Evolutionary conservation across 208 protist species (phyloP), one percentile per base, ranked within the genome.

Genomic region (Acanthamoeba healyi): DNA sequence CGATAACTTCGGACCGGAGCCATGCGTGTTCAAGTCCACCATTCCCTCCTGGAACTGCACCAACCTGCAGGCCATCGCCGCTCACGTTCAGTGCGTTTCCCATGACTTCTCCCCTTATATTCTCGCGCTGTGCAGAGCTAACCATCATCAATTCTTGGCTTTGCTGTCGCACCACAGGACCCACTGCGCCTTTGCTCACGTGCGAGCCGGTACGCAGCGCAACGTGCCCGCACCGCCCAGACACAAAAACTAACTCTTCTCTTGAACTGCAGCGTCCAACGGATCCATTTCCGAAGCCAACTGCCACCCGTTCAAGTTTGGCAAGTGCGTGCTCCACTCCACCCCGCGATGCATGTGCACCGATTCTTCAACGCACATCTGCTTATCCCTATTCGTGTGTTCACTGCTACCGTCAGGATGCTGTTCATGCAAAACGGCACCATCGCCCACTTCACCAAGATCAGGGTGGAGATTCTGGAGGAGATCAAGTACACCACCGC

Each of bases 391-490:
- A 10, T 56, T 34, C 63, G 32, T 40, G 15, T 72, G 7, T 72
- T 2, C 29, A 29, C 36, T 79, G 44, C 4, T 40, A 3, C 24
- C 46, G 12, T 6, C 26, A 89, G 81, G 56, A 65, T 91, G 58
- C 36, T 91, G 42, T 91, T 91, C 58, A 91, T 91, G 84, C 84
- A 91, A 29, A 91, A 91, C 58, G 84, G 84, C 19, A 72, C 84
- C 34, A 72, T 91, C 7, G 84, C 84, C 40, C 84, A 91, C 42
- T 91, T 91, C 36, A 72, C 51, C 24, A 72, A 91, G 56, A 65
- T 91, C 34, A 26, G 84, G 24, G 51, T 74, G 5, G 22, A 32
- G 2, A 91, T 91, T 5, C 40, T 91, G 7, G 58, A 91, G 40
- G 84, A 65, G 32, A 91, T 91, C 58, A 65, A 91, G n/a, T 74